Evolutionary conservation across 2,329 filamentous ascomycete species (phyloP).

Genomic region (Aspergillus pseudoviridinutans): DNA sequence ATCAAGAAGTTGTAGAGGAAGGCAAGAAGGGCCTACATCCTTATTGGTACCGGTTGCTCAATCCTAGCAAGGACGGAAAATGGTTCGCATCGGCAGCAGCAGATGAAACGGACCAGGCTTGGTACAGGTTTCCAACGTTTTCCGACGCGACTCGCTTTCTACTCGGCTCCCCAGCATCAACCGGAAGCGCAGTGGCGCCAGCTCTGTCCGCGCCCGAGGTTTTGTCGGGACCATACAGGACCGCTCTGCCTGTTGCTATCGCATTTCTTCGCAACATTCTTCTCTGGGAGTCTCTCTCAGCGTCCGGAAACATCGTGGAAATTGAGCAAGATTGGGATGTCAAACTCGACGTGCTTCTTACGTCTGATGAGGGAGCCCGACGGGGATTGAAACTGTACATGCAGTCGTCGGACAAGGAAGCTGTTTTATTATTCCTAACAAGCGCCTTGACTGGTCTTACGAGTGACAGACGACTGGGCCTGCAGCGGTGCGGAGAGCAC

Average conservation of each 20-base stretch:
- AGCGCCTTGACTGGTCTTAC: conserved; percentile 45
- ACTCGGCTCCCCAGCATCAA: conserved; percentile 21
- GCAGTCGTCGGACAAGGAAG: conserved; percentile 28
- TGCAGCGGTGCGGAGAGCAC: conserved; percentile 45
- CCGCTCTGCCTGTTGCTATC: conserved; percentile 65
- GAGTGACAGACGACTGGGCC: conserved; percentile 35
- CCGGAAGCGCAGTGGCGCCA: conserved; percentile 29
- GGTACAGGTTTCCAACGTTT: conserved; percentile 40
- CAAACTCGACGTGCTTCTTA: conserved; percentile 68
- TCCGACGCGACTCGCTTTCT: conserved; percentile 31
- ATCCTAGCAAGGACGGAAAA: conserved; percentile 46
- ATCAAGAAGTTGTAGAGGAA: conserved; percentile 83
- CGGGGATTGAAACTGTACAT: conserved; percentile 46
- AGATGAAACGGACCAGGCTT: conserved; percentile 47
- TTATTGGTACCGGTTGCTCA: conserved; percentile 65
- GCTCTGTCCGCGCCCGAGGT: conserved; percentile 27
- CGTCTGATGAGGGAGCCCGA: conserved; percentile 64
- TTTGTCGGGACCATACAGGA: conserved; percentile 28
- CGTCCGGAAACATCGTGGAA: conserved; percentile 44
- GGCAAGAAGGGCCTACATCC: conserved; percentile 82
- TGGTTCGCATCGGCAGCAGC: conserved; percentile 46
- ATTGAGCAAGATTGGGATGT: conserved; percentile 81
- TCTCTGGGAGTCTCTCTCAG: conserved; percentile 52
- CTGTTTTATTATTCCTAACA: conserved; percentile 41
- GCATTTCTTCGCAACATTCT: conserved; percentile 64